A percentile compares a stretch with the other conserved stretches of the same genome.
phyloP scores from a whole-genome alignment of 73 alveolate species.

The Symbiodinium natans region DNA sequence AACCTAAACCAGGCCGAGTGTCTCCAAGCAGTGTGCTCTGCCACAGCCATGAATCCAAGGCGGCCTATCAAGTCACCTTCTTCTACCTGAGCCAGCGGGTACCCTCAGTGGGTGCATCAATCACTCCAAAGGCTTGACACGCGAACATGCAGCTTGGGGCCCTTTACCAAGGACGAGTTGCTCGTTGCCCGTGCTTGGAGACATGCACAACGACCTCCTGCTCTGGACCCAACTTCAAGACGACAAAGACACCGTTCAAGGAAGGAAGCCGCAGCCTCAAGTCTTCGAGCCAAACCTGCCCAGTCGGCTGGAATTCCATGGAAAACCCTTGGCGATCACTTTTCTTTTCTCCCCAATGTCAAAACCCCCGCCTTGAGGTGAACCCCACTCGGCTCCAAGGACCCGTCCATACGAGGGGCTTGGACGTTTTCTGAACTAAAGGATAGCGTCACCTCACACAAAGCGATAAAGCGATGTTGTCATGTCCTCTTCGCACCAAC shows the following conservation, averaged over 20 bases:
- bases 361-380: constrained; percentile 65
- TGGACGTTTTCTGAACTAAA: not conserved
- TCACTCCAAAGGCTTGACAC: not conserved
- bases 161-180: not conserved
- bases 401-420: not conserved
- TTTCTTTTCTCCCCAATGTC: not conserved
- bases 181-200: constrained; percentile 23
- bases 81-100: constrained; percentile 2
- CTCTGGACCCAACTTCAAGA: constrained; percentile 46
- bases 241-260: constrained; percentile 20
- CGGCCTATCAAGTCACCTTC: constrained; percentile 32
- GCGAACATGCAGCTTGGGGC: not conserved
- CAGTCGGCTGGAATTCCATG: too few species aligned
- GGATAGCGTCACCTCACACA: not conserved
- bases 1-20: not conserved
- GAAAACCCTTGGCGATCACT: not conserved
- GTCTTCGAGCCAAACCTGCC: constrained; percentile 57
- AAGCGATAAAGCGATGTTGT: not conserved
- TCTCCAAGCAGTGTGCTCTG: constrained; percentile 64
- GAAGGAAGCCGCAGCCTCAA: not conserved
- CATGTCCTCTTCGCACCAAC: too few species aligned
- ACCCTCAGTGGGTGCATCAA: too few species aligned
- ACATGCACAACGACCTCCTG: constrained; percentile 48
- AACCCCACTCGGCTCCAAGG: constrained; percentile 13
- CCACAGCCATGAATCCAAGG: constrained; percentile 21